Evolutionary conservation across 1,139 yeast genomes (phyloP).

Genomic region (Candida pseudoviswanathii): DNA sequence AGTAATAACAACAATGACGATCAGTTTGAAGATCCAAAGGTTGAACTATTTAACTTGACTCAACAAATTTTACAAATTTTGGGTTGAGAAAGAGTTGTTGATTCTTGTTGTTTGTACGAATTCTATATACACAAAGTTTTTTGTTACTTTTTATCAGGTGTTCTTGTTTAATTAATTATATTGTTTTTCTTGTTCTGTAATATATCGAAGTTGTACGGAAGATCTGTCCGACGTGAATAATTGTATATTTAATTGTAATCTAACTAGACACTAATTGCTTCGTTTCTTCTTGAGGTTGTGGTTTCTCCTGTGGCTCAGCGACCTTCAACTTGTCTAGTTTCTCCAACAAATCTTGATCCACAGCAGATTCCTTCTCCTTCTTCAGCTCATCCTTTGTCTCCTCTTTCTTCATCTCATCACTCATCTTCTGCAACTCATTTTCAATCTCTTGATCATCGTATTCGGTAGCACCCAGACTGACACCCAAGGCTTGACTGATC

Average conservation of each 20-base stretch:
- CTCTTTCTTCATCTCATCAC: conserved; percentile 9
- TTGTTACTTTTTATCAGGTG: not conserved
- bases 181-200: too few species aligned
- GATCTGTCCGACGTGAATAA: too few species aligned
- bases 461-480: conserved; percentile 15
- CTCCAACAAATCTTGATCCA: conserved; percentile 8
- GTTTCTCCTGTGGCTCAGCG: not conserved
- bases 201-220: too few species aligned
- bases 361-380: not conserved
- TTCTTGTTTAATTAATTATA: not conserved
- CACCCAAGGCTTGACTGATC: conserved; percentile 35
- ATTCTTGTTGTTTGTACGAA: not conserved
- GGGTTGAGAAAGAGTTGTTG: conserved; percentile 27
- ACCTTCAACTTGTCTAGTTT: conserved; percentile 16
- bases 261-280: conserved; percentile 1
- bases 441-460: conserved; percentile 34
- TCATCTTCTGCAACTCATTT: conserved; percentile 27
- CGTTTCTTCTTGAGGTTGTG: not conserved
- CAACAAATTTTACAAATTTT: conserved; percentile 69
- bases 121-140: not conserved
- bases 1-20: conserved; percentile 26
- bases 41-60: conserved; percentile 74
- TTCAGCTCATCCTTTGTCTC: not conserved
- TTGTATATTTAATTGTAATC: not conserved
- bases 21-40: conserved; percentile 63